A percentile compares a stretch with the other conserved stretches of the same genome.
These are phyloP conservation scores for Sordariomycetes sp. DNA, from an alignment of 2,329 filamentous ascomycete genomes.

Conservation along the genomic window DNA sequence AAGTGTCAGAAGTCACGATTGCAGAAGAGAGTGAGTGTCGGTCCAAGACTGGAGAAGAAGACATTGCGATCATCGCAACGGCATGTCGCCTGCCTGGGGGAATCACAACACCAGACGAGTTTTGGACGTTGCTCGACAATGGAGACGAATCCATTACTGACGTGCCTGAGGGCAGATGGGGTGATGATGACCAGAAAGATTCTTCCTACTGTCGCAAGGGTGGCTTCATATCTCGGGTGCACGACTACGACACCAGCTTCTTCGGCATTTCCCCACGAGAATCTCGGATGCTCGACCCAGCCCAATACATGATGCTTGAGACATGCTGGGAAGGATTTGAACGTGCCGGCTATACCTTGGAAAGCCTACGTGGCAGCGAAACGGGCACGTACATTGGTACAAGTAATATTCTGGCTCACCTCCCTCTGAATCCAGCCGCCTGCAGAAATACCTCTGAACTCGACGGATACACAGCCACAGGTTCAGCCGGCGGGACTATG, in stretches of 20 bases:
- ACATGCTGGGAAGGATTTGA: slow-evolving; percentile 40
- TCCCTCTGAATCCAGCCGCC: neutral
- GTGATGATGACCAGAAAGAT: slow-evolving; percentile 23
- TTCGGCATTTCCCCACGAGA: slow-evolving; percentile 37
- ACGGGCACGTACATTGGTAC: slow-evolving; percentile 36
- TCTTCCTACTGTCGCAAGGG: slow-evolving; percentile 10
- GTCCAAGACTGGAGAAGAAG: slow-evolving; percentile 4
- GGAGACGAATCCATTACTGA: slow-evolving; percentile 23
- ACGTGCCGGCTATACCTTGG: slow-evolving; percentile 34
- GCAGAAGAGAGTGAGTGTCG: too few relatives aligned
- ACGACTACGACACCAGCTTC: slow-evolving; percentile 34
- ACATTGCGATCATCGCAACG: slow-evolving; percentile 29
- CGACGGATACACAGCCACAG: slow-evolving; percentile 8
- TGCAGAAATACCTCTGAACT: slow-evolving; percentile 2
- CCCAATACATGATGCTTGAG: slow-evolving; percentile 36
- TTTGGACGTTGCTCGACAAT: slow-evolving; percentile 26
- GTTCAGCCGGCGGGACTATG: slow-evolving; percentile 6
- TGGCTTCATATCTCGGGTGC: slow-evolving; percentile 6
- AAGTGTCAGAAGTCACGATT: too few relatives aligned
- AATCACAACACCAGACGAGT: slow-evolving; percentile 24
- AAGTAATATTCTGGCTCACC: slow-evolving; percentile 12
- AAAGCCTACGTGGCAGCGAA: slow-evolving; percentile 29
- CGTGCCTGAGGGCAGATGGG: slow-evolving; percentile 33
- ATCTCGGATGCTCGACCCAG: slow-evolving; percentile 35
- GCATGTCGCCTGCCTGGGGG: slow-evolving; percentile 29